phyloP scores from a whole-genome alignment of 1,284 basidiomycete genomes.

The Malassezia cuniculi region DNA sequence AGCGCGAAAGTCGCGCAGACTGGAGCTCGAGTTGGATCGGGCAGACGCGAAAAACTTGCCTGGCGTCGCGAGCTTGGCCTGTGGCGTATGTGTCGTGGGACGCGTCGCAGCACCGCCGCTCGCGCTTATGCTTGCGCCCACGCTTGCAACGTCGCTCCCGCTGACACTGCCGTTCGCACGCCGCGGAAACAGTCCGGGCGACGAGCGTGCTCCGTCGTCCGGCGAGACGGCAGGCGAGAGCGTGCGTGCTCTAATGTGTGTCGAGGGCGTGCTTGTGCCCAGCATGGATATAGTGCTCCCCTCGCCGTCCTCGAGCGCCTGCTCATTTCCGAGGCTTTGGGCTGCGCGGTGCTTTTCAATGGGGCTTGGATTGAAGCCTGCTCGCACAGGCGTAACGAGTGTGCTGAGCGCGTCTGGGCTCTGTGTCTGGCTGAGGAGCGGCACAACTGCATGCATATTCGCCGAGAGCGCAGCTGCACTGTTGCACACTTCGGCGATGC shows the following conservation, averaged over 20 bases:
- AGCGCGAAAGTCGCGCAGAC: slow-evolving; percentile 9
- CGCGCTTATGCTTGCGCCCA: too few species aligned
- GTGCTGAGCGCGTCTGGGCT: background rate
- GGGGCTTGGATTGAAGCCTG: background rate
- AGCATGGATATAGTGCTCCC: background rate
- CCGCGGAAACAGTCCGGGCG: too few species aligned
- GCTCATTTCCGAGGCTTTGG: background rate
- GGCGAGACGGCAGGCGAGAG: too few species aligned
- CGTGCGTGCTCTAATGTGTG: slow-evolving; percentile 16
- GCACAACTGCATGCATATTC: slow-evolving; percentile 56
- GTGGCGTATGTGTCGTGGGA: too few species aligned
- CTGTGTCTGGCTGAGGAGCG: slow-evolving; percentile 22
- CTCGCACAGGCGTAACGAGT: background rate
- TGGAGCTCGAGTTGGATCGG: slow-evolving; percentile 11
- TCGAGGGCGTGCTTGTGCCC: slow-evolving; percentile 5
- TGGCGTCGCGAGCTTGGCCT: too few species aligned
- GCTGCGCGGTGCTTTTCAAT: background rate
- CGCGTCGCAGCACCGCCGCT: too few species aligned
- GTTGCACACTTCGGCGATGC: slow-evolving; percentile 71
- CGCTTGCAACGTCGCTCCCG: too few species aligned
- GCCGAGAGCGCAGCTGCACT: slow-evolving; percentile 72
- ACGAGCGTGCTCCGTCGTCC: too few species aligned
- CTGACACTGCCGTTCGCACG: too few species aligned
- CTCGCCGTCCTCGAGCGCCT: background rate
- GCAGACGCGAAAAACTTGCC: too few species aligned